Conservation (phyloP, 306 rosid genomes). For the Trifolium dubium region DNA sequence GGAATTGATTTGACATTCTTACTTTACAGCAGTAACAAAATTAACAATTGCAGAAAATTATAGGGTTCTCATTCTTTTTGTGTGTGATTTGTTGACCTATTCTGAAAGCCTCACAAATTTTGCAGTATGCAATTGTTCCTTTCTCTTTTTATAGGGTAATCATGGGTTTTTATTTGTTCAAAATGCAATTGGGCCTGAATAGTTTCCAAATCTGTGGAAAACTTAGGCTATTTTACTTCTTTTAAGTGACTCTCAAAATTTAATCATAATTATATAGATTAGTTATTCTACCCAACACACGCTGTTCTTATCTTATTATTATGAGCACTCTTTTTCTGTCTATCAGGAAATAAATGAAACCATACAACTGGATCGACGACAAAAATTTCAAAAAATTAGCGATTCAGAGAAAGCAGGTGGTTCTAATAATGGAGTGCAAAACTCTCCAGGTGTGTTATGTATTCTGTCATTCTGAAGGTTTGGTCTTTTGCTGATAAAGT, state of each 20-base stretch:
- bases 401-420: slow-evolving; percentile 55
- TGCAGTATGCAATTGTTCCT: slow-evolving; percentile 22
- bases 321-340: neutral
- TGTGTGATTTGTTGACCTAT: slow-evolving; percentile 31
- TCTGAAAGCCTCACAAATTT: slow-evolving; percentile 14
- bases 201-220: slow-evolving; percentile 12
- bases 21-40: slow-evolving; percentile 17
- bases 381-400: slow-evolving; percentile 62
- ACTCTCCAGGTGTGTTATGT: slow-evolving; percentile 64
- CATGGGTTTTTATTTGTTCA: slow-evolving; percentile 24
- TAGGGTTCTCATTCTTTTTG: slow-evolving; percentile 13
- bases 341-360: slow-evolving; percentile 65
- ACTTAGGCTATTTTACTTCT: slow-evolving; percentile 2
- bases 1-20: slow-evolving; percentile 16
- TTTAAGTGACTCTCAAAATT: slow-evolving; percentile 13
- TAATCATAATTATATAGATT: slow-evolving; percentile 20
- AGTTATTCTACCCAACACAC: neutral
- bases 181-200: slow-evolving; percentile 24
- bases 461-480: slow-evolving; percentile 18
- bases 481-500: slow-evolving; percentile 32
- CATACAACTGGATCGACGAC: slow-evolving; percentile 52
- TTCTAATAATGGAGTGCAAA: slow-evolving; percentile 51
- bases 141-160: neutral
- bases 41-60: slow-evolving; percentile 6
- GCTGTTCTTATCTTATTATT: slow-evolving; percentile 18